Conservation (phyloP, 2,329 filamentous ascomycete genomes). For the Sphaerulina populicola region DNA sequence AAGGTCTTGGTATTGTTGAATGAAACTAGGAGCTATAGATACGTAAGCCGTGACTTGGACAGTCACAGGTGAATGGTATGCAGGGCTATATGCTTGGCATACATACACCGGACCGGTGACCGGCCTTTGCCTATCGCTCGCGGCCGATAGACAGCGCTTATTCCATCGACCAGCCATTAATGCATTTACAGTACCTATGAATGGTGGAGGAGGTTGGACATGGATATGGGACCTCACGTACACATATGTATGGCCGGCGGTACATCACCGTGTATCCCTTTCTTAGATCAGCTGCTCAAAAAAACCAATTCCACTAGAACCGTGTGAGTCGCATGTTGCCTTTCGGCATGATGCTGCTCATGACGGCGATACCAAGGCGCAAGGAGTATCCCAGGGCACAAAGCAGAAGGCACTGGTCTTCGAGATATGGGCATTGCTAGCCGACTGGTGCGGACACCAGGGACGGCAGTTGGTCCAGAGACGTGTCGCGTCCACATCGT, state of each 20-base stretch:
- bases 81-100: background rate
- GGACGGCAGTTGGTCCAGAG: too few relatives aligned
- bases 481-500: background rate
- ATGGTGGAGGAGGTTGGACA: background rate
- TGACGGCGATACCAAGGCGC: background rate
- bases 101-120: constrained; percentile 4
- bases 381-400: constrained; percentile 2
- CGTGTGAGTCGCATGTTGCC: constrained; percentile 32
- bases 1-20: background rate
- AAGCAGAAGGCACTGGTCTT: constrained; percentile 8
- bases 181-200: background rate
- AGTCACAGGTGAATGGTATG: background rate
- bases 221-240: constrained; percentile 36
- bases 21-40: background rate
- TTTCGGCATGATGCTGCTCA: constrained; percentile 26
- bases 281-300: constrained; percentile 35
- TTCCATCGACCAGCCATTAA: background rate
- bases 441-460: too few relatives aligned
- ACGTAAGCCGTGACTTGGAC: background rate
- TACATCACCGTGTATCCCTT: constrained; percentile 41
- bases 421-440: constrained; percentile 1
- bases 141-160: background rate
- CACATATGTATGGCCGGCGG: constrained; percentile 51
- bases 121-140: constrained; percentile 1
- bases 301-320: constrained; percentile 39